Percentiles rank a stretch among this genome's conserved stretches.
Evolutionary conservation across 805 yeast species (phyloP).

Genomic region (Starmerella sp.): DNA sequence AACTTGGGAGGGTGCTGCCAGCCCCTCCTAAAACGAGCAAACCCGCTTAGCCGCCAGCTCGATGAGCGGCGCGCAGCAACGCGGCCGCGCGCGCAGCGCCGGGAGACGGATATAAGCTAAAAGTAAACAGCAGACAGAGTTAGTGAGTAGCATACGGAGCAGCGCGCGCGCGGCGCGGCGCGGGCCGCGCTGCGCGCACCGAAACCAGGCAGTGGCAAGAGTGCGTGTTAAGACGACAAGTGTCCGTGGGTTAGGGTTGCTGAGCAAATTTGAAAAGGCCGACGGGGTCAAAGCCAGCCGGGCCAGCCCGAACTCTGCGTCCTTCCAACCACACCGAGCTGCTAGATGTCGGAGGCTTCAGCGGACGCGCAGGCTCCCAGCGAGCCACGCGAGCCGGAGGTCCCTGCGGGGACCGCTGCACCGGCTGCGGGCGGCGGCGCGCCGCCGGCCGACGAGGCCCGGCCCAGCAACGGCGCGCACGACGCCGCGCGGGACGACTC

Average conservation of each 20-base stretch:
- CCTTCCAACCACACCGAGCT: constrained; percentile 13
- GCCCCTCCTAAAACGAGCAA: constrained; percentile 1
- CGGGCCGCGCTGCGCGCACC: no score
- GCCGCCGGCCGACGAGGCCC: not conserved
- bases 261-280: constrained; percentile 13
- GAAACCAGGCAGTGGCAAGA: not conserved
- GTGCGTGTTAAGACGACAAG: constrained; percentile 16
- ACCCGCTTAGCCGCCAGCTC: not conserved
- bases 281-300: constrained; percentile 20
- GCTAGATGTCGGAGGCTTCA: constrained; percentile 5
- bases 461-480: not conserved
- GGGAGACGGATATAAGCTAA: not conserved
- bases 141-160: not conserved
- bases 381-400: constrained; percentile 3
- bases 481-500: not conserved
- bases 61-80: not conserved
- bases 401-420: not conserved
- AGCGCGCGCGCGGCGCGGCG: no score
- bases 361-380: constrained; percentile 8
- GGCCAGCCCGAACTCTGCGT: constrained; percentile 12
- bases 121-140: not conserved
- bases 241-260: constrained; percentile 16
- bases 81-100: not conserved
- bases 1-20: not conserved
- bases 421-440: not conserved